Evolutionary conservation across 2,329 filamentous ascomycete genomes (phyloP).

Genomic region (Aspergillus sp.): DNA sequence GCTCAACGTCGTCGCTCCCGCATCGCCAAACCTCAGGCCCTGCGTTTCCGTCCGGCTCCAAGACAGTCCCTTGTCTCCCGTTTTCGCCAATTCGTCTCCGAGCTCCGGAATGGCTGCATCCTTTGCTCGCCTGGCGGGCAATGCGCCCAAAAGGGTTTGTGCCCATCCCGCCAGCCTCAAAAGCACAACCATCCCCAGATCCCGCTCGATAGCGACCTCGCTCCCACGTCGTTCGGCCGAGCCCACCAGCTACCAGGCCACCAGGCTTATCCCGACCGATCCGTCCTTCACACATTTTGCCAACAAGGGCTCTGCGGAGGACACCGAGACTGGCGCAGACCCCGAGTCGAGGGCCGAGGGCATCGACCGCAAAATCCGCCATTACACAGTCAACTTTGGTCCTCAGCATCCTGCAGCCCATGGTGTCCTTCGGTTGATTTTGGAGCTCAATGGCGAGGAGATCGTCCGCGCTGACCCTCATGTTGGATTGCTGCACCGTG

Average conservation of each 20-base stretch:
- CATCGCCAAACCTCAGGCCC: constrained; percentile 22
- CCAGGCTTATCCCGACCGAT: constrained; percentile 50
- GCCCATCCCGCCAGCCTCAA: constrained; percentile 42
- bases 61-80: constrained; percentile 14
- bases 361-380: constrained; percentile 72
- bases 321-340: constrained; percentile 33
- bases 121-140: constrained; percentile 51
- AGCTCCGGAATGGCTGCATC: constrained; percentile 48
- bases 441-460: constrained; percentile 95
- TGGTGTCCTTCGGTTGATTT: constrained; percentile 92
- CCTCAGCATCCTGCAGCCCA: constrained; percentile 97
- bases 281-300: constrained; percentile 42
- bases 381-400: constrained; percentile 99
- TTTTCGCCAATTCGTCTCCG: constrained; percentile 10
- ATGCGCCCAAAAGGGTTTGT: constrained; percentile 51
- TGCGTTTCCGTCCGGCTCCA: constrained; percentile 30
- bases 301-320: constrained; percentile 33
- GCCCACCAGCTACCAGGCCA: constrained; percentile 40
- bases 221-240: constrained; percentile 46
- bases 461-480: constrained; percentile 95
- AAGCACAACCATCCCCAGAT: constrained; percentile 35
- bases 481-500: constrained; percentile 89
- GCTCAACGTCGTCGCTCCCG: constrained; percentile 16
- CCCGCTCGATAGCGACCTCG: constrained; percentile 49
- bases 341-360: constrained; percentile 38